Base-by-base conservation (phyloP, 164 flowering plant species). In the Nymphaea thermarum region DNA sequence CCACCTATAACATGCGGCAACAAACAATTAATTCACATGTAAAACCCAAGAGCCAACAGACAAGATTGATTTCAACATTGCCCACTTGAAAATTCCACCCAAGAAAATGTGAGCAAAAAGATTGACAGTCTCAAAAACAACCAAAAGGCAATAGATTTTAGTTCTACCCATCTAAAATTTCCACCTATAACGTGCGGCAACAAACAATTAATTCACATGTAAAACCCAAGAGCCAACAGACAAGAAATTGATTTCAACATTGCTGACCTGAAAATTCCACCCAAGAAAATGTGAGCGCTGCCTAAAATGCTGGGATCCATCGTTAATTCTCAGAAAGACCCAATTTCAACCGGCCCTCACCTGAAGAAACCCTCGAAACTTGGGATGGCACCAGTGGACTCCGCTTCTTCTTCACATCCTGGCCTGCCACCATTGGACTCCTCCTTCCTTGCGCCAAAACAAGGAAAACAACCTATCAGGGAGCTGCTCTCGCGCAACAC, bases 401-500 rank as follows among this genome's bases (percentile, higher is more conserved):
- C 3, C 47, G 44, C 62, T 73, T 76, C 36, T 66, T 66, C 64
- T 60, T 43, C 36, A 67, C 76, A 18, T 75, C 78, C 61, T 74
- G 60, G 43, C 6, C 71, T 67, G 15, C 43, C 67, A 43, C 64
- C 76, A 73, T 68, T 75, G 45, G 75, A 66, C 66, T 47, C 55
- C 72, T 73, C 81, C 60, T 76, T 78, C 62, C 66, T 76, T 12
- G 81, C 73, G 67, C 76, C 81, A 41, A 79, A 79, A 61, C 81
- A 79, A 36, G 81, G 66, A 59, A 79, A 79, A 65, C 81, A 79
- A 67, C 81, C 81, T 79, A 79, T 79, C 36, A 67, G 69, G 67
- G 60, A 73, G 60, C 64, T 64, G 66, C 64, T 68, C 47, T 66
- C 68, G 41, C 61, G n/a, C 66, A 69, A 45, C 59, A 64, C 36